Base-by-base conservation (phyloP, 1,139 yeast genomes). In the Suhomyces anneliseae region DNA sequence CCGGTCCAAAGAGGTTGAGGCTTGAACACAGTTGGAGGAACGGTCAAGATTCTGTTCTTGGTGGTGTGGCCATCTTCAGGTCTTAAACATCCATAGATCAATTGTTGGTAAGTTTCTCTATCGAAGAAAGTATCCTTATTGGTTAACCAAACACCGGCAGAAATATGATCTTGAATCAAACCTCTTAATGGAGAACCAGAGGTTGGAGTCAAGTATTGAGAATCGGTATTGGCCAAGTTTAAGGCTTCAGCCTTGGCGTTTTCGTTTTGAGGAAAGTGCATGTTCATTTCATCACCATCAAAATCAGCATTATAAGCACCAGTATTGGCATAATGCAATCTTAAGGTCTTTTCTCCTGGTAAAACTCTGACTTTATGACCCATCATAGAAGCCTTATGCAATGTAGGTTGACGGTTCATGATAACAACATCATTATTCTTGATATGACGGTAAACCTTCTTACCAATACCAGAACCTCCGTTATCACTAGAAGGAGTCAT, bases 381-480 rank as follows among this genome's bases (percentile, higher is more conserved):
- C 99, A 95, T 95, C 97, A 95, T 95, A 29, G 99, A 95, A 44
- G 99, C 99, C 72, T 95, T 95, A 75, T 95, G 99, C 68, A 95
- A 80, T 24, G 99, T 92, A 44, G 99, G 99, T 75, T 95, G 99
- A 76, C 99, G 90, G 74, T 95, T 95, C 98, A 95, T 93, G 42
- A 95, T 72, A 38, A 95, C 99, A 53, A 93, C 95, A 71, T 95
- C 99, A 55, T 90, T 87, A 71, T 95, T 92, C 55, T 87, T 86
- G 64, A 95, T 89, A 64, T 95, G 99, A 66, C 99, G 84, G 67
- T 78, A 86, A 40, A 95, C 99, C 71, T 93, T 95, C 65, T 95
- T 95, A 73, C 90, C 90, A 52, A 87, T 72, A 38, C 86, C 88
- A 0, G 89, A 76, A 8, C 40, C 43, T 12, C 41, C 45, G 24